Base-by-base conservation (phyloP, 164 flowering plant species). In the Chimonanthus salicifolius region DNA sequence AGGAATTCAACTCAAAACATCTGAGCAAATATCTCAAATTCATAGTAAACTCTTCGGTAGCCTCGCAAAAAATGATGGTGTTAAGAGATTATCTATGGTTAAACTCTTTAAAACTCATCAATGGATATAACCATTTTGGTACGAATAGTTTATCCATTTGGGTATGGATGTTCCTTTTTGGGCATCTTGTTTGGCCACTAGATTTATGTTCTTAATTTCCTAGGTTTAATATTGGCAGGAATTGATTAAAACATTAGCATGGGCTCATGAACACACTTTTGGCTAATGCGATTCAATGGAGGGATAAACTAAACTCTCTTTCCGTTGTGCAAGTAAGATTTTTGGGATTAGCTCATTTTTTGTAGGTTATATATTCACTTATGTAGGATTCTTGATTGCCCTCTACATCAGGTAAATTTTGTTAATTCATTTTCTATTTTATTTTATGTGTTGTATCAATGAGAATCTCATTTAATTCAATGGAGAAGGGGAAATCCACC, bases 191-290 rank as follows among this genome's bases (percentile, higher is more conserved):
- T 20, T 20, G 21, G 21, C 21, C 21, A 20, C 47, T 71, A 47
- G 64, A 71, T 71, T 71, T 20, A 43, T 58, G 73, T 71, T 71
- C 58, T 71, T 71, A 51, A 51, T 51, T 71, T 71, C 18, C 64
- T 51, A 47, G 46, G 8, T 10, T 51, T 18, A 64, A 71, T 71
- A 54, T 71, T 71, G 73, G 47, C 73, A 9, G 16, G 73, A 71
- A 71, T 51, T 71, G 64, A 71, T 71, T 71, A 64, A 71, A 71
- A 58, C 73, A 33, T 58, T 58, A 21, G 63, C 47, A 71, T 5
- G 64, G 46, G 64, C 64, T 58, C 64, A 58, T 71, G 48, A 71
- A 11, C 58, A 20, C 21, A 20, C 21, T 20, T 20, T 20, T 20
- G 21, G 21, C 21, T 20, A 20, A 20, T 0, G 21, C 21, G 21